phyloP scores from a whole-genome alignment of 306 rosid genomes.

The Sphenostylis stenocarpa region DNA sequence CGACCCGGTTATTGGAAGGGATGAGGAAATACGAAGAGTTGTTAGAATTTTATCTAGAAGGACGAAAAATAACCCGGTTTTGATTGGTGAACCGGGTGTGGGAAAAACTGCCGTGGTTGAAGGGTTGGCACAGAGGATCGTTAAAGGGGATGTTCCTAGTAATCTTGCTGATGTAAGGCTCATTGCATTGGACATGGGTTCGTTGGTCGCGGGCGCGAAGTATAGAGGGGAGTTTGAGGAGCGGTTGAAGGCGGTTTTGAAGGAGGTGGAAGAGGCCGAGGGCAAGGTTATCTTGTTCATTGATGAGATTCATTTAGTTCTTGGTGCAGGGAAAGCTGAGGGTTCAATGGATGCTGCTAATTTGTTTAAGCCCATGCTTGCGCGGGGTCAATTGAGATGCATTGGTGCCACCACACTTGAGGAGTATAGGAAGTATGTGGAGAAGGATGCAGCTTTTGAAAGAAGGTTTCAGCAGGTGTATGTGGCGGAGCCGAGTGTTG shows the following conservation, averaged over 20 bases:
- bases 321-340: neutral
- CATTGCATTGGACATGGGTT: neutral
- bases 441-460: neutral
- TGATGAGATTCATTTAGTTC: neutral
- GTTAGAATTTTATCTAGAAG: neutral
- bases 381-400: neutral
- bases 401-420: neutral
- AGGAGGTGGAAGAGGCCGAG: neutral
- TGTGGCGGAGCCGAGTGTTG: neutral
- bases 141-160: neutral
- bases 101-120: neutral
- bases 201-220: neutral
- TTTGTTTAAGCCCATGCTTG: neutral
- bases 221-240: neutral
- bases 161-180: neutral
- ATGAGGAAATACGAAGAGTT: neutral
- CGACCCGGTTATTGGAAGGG: neutral
- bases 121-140: neutral
- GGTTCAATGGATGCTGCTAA: neutral
- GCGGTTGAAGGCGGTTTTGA: neutral
- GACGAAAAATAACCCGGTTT: neutral
- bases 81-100: neutral
- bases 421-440: neutral
- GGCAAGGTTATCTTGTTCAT: neutral
- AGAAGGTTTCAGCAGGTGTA: neutral